Conservation (phyloP, 225 moss, liverwort and hornwort species). For the Lunularia cruciata region DNA sequence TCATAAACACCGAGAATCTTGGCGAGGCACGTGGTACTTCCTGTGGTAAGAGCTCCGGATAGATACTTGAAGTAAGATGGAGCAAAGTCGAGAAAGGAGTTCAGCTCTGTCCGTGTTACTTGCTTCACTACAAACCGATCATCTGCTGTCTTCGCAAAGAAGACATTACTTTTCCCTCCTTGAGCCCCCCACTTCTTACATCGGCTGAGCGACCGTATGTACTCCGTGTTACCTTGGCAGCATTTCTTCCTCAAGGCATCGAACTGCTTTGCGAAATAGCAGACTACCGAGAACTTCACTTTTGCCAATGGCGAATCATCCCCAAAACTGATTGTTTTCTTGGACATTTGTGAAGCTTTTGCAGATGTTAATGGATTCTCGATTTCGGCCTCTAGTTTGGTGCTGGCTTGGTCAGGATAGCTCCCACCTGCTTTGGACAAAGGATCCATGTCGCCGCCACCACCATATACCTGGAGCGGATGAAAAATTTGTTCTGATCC, state of each 20-base stretch:
- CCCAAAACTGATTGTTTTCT: slow-evolving; percentile 52
- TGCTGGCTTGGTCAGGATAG: slow-evolving; percentile 3
- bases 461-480: slow-evolving; percentile 37
- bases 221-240: slow-evolving; percentile 70
- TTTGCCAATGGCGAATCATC: slow-evolving; percentile 58
- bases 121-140: slow-evolving; percentile 96
- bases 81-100: slow-evolving; percentile 87
- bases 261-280: slow-evolving; percentile 88
- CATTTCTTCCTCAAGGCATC: slow-evolving; percentile 84
- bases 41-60: slow-evolving; percentile 69
- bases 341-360: slow-evolving; percentile 36
- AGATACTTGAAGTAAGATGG: slow-evolving; percentile 89
- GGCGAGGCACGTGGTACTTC: slow-evolving; percentile 87
- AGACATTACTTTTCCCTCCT: slow-evolving; percentile 97
- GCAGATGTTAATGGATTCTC: slow-evolving; percentile 41
- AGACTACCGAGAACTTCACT: slow-evolving; percentile 79
- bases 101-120: slow-evolving; percentile 87
- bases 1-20: slow-evolving; percentile 93
- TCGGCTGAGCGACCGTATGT: slow-evolving; percentile 82
- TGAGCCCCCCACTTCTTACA: slow-evolving; percentile 97
- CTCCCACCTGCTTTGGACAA: slow-evolving; percentile 19
- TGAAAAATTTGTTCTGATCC: slow-evolving; percentile 28
- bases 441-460: slow-evolving; percentile 18
- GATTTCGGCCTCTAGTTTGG: slow-evolving; percentile 31
- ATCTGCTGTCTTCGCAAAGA: slow-evolving; percentile 93